Percentiles rank a stretch among this genome's conserved stretches.
Evolutionary conservation across 2,329 filamentous ascomycete genomes (phyloP).

Genomic region (Endocalyx cinctus): DNA sequence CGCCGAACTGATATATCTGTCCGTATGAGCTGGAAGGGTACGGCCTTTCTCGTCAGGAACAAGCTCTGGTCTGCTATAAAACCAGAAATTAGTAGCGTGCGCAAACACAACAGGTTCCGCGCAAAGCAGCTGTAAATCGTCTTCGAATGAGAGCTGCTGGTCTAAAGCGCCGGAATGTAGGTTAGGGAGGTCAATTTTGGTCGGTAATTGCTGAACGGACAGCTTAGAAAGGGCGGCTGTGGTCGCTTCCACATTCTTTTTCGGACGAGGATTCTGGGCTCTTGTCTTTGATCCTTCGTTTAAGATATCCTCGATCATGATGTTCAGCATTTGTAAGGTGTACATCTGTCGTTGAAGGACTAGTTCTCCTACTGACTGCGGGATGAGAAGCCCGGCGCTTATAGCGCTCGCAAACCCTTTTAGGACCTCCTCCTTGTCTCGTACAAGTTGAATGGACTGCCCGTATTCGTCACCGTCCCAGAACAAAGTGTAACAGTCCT

Average conservation of each 20-base stretch:
- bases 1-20: slow-evolving; percentile 36
- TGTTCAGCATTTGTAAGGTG: slow-evolving; percentile 33
- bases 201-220: slow-evolving; percentile 16
- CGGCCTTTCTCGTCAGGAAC: slow-evolving; percentile 41
- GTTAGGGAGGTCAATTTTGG: slow-evolving; percentile 27
- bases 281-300: slow-evolving; percentile 30
- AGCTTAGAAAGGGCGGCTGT: slow-evolving; percentile 29
- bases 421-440: slow-evolving; percentile 16
- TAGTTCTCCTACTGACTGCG: slow-evolving; percentile 27
- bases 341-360: slow-evolving; percentile 35
- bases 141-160: slow-evolving; percentile 28
- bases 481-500: slow-evolving; percentile 34
- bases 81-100: slow-evolving; percentile 30
- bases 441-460: slow-evolving; percentile 22
- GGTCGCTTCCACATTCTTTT: slow-evolving; percentile 25
- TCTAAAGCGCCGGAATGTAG: slow-evolving; percentile 27
- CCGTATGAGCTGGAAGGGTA: slow-evolving; percentile 29
- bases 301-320: slow-evolving; percentile 39
- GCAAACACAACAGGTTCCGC: slow-evolving; percentile 28
- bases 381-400: slow-evolving; percentile 19
- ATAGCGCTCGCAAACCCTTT: slow-evolving; percentile 18
- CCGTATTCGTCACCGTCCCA: slow-evolving; percentile 31
- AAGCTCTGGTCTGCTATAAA: slow-evolving; percentile 37
- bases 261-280: slow-evolving; percentile 16
- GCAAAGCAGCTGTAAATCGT: slow-evolving; percentile 29